A percentile compares a stretch with the other conserved stretches of the same genome.
Conservation (phyloP, 2,329 filamentous ascomycete genomes). For the Beauveria caledonica region DNA sequence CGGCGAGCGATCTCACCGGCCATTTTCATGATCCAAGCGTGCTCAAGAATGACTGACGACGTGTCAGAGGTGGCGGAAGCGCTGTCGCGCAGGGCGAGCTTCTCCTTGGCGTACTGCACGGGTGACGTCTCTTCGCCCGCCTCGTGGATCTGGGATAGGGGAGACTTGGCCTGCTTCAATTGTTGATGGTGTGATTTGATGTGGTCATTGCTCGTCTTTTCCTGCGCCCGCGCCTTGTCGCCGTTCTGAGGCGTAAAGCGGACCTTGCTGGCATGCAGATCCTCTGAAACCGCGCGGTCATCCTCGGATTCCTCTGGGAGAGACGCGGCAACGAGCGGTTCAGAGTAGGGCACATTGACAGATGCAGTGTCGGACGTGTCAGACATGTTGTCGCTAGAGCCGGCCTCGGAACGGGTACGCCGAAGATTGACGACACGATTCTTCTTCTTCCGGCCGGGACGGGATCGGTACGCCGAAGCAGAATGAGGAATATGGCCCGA, state of each 20-base stretch:
- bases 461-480: conserved; percentile 53
- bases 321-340: conserved; percentile 47
- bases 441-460: conserved; percentile 68
- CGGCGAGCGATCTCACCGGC: conserved; percentile 82
- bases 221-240: conserved; percentile 12
- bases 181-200: conserved; percentile 17
- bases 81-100: conserved; percentile 25
- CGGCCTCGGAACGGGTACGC: conserved; percentile 47
- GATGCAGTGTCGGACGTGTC: conserved; percentile 45
- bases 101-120: conserved; percentile 19
- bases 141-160: conserved; percentile 12
- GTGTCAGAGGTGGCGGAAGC: conserved; percentile 34
- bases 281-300: conserved; percentile 27
- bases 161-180: conserved; percentile 14
- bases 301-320: conserved; percentile 53
- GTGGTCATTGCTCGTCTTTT: conserved; percentile 18
- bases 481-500: conserved; percentile 56
- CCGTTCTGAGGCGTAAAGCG: conserved; percentile 28
- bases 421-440: conserved; percentile 74
- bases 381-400: conserved; percentile 41
- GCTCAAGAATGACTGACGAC: conserved; percentile 59
- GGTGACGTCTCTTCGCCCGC: conserved; percentile 20
- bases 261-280: conserved; percentile 28
- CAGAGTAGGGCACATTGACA: conserved; percentile 51
- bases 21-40: conserved; percentile 89